phyloP scores from a whole-genome alignment of 2,329 filamentous ascomycete genomes.

The Aspergillus intermedius region DNA sequence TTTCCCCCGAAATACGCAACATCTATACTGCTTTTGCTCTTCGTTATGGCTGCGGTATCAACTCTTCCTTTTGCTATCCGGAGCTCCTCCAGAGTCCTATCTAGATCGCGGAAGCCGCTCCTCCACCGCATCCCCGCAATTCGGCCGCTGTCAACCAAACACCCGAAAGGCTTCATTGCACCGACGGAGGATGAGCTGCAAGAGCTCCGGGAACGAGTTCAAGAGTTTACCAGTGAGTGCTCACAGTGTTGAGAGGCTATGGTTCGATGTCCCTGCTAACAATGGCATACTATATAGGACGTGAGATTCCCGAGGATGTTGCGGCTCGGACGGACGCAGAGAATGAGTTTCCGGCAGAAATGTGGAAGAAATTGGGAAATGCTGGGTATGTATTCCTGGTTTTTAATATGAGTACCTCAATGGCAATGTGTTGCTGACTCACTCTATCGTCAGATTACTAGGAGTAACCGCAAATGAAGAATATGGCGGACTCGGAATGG shows the following conservation, averaged over 20 bases:
- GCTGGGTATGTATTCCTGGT: slow-evolving; percentile 51
- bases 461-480: slow-evolving; percentile 91
- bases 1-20: not conserved
- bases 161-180: slow-evolving; percentile 57
- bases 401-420: too few relatives aligned
- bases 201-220: slow-evolving; percentile 75
- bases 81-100: slow-evolving; percentile 24
- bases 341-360: slow-evolving; percentile 81
- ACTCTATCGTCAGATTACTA: slow-evolving; percentile 53
- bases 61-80: slow-evolving; percentile 29
- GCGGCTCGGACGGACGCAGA: slow-evolving; percentile 74
- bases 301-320: slow-evolving; percentile 78
- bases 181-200: slow-evolving; percentile 67
- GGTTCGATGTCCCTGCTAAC: not conserved
- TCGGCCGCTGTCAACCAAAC: slow-evolving; percentile 58
- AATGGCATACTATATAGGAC: slow-evolving; percentile 40
- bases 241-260: not conserved
- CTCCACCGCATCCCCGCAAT: slow-evolving; percentile 23
- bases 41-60: slow-evolving; percentile 26
- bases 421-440: not conserved
- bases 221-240: slow-evolving; percentile 66
- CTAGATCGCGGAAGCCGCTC: slow-evolving; percentile 20
- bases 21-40: not conserved
- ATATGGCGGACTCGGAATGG: slow-evolving; percentile 82
- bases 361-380: slow-evolving; percentile 91